Base-by-base conservation (phyloP, 208 protist species). In the Trypanosoma melophagium region DNA sequence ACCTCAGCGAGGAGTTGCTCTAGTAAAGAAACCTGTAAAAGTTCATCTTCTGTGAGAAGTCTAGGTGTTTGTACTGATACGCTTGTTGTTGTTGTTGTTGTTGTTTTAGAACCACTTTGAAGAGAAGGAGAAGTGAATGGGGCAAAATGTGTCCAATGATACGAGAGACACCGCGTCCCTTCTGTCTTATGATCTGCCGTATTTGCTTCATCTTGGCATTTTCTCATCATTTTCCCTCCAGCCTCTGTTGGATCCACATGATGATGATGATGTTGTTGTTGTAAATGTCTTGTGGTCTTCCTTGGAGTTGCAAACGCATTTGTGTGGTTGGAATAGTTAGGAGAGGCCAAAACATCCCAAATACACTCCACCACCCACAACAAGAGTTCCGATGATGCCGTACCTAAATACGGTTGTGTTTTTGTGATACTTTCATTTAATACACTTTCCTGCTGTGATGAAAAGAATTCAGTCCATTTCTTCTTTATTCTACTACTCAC, bases 301-400 rank as follows among this genome's bases (percentile, higher is more conserved):
- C 12, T 38, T 49, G 55, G 14, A 2, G 31, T 7, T 12, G 49
- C 22, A 8, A 35, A 52, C 0, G 3, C 56, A 25, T 24, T 22
- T 45, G 3, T 16, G 22, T 1, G 17, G 22, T n/a, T 19, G 5
- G 47, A 54, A 45, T 44, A 53, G 45, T 66, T 54, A 12, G 51
- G 42, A 2, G 56, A 60, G 13, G 67, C 72, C 49, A 77, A 67
- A 24, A 67, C 53, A 45, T 21, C 19, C 8, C 65, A 55, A 59
- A 77, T 63, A 42, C 72, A 71, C 51, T 77, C 58, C 8, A 68
- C 52, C 25, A 71, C 25, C 72, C 72, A 77, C 2, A 56, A 44
- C 3, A 72, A 16, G 13, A 77, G 38, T 31, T 76, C 70, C 5
- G 57, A 69, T 28, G 56, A 51, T 10, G 28, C 22, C 3, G 44